A percentile compares a stretch with the other conserved stretches of the same genome.
phyloP scores from a whole-genome alignment of 192 early-diverging fungal species.

The Umbelopsis sp. region DNA sequence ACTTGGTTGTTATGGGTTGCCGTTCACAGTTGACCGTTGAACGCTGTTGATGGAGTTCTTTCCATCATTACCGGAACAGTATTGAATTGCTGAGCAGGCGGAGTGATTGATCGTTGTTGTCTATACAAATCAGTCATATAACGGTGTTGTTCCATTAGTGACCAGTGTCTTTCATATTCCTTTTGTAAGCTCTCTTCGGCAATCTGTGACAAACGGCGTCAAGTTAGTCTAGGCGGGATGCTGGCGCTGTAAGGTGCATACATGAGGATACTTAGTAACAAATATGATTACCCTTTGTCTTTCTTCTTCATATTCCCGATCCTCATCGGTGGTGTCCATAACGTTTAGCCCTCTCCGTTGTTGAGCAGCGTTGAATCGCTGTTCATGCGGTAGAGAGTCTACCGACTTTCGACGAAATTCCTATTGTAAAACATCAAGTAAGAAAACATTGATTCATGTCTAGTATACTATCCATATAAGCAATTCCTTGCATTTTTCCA shows the following conservation, averaged over 20 bases:
- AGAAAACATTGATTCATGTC: not conserved
- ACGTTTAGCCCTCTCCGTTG: constrained; percentile 2
- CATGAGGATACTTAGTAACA: not conserved
- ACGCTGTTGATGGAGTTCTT: not conserved
- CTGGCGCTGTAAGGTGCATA: no score
- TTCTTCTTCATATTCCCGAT: constrained; percentile 6
- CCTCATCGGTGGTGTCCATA: constrained; percentile 8
- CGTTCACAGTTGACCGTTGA: not conserved
- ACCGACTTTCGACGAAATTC: constrained; percentile 12
- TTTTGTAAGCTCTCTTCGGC: not conserved
- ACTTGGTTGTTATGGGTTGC: not conserved
- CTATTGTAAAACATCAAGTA: not conserved
- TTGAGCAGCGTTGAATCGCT: not conserved
- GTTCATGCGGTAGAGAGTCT: constrained; percentile 3
- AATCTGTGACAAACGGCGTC: not conserved
- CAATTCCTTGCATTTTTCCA: not conserved
- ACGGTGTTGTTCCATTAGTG: not conserved
- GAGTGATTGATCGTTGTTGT: not conserved
- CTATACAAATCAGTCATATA: constrained; percentile 11
- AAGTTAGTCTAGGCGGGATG: not conserved
- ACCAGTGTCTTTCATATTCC: not conserved
- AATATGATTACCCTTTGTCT: not conserved
- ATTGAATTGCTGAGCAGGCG: not conserved
- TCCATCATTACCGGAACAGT: constrained; percentile 10
- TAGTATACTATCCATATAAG: not conserved